phyloP scores from a whole-genome alignment of 2,329 filamentous ascomycete species.

The Fusarium nelsonii region DNA sequence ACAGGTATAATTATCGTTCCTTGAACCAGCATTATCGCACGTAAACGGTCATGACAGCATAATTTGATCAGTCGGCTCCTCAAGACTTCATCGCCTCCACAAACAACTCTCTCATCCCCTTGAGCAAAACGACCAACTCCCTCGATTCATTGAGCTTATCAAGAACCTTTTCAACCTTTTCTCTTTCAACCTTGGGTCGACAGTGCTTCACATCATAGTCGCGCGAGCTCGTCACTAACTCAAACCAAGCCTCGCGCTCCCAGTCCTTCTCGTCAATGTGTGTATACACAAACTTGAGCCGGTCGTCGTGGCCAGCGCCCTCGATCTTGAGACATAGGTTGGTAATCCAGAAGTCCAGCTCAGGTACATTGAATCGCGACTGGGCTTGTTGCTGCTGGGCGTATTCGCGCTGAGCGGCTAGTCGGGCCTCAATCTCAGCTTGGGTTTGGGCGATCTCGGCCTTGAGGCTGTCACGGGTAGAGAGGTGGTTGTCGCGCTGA shows the following conservation, averaged over 20 bases:
- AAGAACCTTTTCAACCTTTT: conserved; percentile 80
- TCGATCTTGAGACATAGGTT: conserved; percentile 92
- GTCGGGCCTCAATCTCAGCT: conserved; percentile 74
- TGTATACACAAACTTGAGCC: conserved; percentile 89
- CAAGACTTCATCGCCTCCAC: conserved; percentile 72
- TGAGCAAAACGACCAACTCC: conserved; percentile 78
- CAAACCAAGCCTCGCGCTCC: conserved; percentile 93
- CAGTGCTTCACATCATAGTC: conserved; percentile 89
- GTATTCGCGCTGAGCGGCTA: conserved; percentile 79
- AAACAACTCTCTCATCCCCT: conserved; percentile 86
- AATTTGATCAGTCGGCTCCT: conserved; percentile 26
- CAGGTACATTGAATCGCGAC: conserved; percentile 88
- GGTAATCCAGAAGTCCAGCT: conserved; percentile 95
- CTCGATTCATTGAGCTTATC: conserved; percentile 85
- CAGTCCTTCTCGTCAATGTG: conserved; percentile 89
- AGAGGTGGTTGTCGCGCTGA: conserved; percentile 72
- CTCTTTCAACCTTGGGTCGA: conserved; percentile 83
- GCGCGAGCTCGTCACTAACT: conserved; percentile 81
- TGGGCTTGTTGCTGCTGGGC: conserved; percentile 84
- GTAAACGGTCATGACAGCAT: conserved; percentile 25
- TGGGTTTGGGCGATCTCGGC: conserved; percentile 76
- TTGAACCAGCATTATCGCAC: conserved; percentile 18
- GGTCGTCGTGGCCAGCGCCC: conserved; percentile 84
- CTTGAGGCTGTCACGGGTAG: conserved; percentile 68
- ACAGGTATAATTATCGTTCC: conserved; percentile 20